Conservation (phyloP, 2,329 filamentous ascomycete species). For the Rutstroemia sp. region DNA sequence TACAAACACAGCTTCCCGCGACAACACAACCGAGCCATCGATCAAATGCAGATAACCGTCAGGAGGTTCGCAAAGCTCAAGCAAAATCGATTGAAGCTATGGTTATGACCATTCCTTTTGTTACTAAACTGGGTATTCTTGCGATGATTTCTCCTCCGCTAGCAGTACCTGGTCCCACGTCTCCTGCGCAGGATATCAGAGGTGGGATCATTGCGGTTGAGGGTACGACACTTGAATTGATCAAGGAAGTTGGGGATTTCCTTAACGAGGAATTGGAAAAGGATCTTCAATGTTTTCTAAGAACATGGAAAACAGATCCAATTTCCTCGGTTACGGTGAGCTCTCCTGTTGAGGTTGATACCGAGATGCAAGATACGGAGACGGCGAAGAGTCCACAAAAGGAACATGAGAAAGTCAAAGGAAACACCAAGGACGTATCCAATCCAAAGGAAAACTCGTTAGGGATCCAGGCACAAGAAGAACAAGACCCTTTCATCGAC, state of each 20-base stretch:
- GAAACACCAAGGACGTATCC: neutral
- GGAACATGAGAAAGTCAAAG: neutral
- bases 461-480: neutral
- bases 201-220: slow-evolving; percentile 81
- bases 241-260: slow-evolving; percentile 51
- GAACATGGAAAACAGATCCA: slow-evolving; percentile 18
- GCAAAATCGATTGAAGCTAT: slow-evolving; percentile 54
- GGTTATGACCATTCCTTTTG: slow-evolving; percentile 67
- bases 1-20: slow-evolving; percentile 30
- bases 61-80: slow-evolving; percentile 30
- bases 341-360: slow-evolving; percentile 5
- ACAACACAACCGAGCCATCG: slow-evolving; percentile 32
- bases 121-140: slow-evolving; percentile 70
- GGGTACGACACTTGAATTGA: slow-evolving; percentile 51
- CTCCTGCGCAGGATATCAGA: slow-evolving; percentile 41
- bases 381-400: neutral
- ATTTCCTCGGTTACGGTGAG: neutral
- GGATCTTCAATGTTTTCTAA: slow-evolving; percentile 24
- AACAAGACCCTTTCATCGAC: slow-evolving; percentile 38
- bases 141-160: slow-evolving; percentile 68
- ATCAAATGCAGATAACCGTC: slow-evolving; percentile 21
- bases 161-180: slow-evolving; percentile 30
- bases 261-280: slow-evolving; percentile 38
- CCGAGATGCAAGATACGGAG: slow-evolving; percentile 15
- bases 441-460: neutral